These are phyloP conservation scores for Physcomitrium patens DNA, from an alignment of 225 moss, liverwort and hornwort genomes.

Conservation along the genomic window DNA sequence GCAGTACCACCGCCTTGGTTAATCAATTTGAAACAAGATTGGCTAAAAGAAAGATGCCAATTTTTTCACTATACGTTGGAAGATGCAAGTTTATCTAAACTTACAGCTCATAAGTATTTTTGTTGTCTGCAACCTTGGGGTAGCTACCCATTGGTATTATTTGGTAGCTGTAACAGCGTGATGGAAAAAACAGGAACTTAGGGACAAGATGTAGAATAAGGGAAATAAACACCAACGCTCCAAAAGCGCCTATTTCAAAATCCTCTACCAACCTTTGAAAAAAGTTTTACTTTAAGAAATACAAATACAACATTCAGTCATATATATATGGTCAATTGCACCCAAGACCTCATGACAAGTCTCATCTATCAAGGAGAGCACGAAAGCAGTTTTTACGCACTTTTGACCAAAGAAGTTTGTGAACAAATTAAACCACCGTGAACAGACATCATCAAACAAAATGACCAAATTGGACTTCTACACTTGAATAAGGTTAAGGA, in stretches of 20 bases:
- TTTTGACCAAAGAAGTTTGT: neutral
- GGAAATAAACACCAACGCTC: neutral
- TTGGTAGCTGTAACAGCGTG: slow-evolving; percentile 59
- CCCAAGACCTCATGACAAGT: neutral
- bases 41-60: neutral
- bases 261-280: too few relatives aligned
- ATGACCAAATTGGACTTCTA: slow-evolving; percentile 5
- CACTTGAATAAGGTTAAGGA: slow-evolving; percentile 31
- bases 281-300: too few relatives aligned
- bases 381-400: neutral
- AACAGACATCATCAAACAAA: slow-evolving; percentile 6
- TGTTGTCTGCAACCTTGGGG: slow-evolving; percentile 94
- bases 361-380: neutral
- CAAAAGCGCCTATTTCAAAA: neutral
- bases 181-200: slow-evolving; percentile 17
- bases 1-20: neutral
- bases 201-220: slow-evolving; percentile 7
- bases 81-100: slow-evolving; percentile 25
- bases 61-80: neutral
- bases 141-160: slow-evolving; percentile 99
- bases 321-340: too few relatives aligned
- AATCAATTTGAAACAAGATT: slow-evolving; percentile 7
- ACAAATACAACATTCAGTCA: too few relatives aligned
- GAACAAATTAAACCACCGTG: slow-evolving; percentile 15
- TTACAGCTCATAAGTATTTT: slow-evolving; percentile 95